phyloP scores from a whole-genome alignment of 805 yeast species.

The Saccharomycopsis sp. region DNA sequence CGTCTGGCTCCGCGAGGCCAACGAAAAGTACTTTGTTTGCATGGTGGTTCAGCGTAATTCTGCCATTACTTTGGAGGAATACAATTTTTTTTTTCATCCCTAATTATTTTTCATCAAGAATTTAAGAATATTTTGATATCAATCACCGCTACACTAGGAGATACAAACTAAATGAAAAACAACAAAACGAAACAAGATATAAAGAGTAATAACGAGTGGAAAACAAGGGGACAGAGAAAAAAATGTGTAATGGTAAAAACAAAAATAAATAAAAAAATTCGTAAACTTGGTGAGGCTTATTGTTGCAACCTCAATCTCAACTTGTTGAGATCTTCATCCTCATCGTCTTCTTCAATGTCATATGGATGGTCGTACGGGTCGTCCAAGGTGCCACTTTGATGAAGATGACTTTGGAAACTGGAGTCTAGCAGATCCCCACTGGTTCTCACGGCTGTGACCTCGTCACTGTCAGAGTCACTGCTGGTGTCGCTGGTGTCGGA shows the following conservation, averaged over 20 bases:
- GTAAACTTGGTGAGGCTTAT: not conserved
- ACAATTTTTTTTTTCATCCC: too few relatives aligned
- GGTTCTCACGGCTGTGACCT: not conserved
- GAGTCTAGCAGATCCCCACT: not conserved
- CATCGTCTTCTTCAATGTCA: conserved; percentile 6
- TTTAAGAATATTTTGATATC: too few relatives aligned
- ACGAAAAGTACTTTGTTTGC: not conserved
- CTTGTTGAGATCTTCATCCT: conserved; percentile 8
- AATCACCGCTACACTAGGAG: not conserved
- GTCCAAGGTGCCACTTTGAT: too few relatives aligned
- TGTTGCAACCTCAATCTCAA: too few relatives aligned
- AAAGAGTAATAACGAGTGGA: not conserved
- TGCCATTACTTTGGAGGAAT: too few relatives aligned
- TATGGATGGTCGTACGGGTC: not conserved
- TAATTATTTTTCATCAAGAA: too few relatives aligned
- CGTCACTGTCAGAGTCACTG: conserved; percentile 3
- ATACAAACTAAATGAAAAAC: not conserved
- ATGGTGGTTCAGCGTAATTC: not conserved
- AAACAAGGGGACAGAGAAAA: conserved; percentile 22
- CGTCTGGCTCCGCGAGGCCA: conserved; percentile 40
- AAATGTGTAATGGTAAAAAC: conserved; percentile 31
- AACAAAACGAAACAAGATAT: not conserved
- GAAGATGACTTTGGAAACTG: too few relatives aligned
- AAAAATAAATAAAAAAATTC: conserved; percentile 22
- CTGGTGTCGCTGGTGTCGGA: not conserved